Evolutionary conservation across 768 basidiomycete species (phyloP), one percentile per base, ranked within the genome.

Genomic region (Cyclocybe aegerita): DNA sequence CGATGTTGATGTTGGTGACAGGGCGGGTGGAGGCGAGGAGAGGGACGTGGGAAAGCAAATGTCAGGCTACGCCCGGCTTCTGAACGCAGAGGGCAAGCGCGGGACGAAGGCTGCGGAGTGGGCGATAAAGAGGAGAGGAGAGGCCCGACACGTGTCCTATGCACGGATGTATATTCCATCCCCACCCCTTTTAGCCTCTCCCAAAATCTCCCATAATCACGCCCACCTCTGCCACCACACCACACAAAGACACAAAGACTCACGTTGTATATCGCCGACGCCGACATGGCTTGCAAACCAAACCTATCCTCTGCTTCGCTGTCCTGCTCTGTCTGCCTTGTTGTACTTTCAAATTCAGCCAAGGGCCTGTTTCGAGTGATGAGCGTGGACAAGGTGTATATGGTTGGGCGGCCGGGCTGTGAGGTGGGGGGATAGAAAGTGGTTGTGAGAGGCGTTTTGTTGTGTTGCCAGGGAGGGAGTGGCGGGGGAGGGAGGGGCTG

Each of bases 221-320:
- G 23, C 23, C 23, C 23, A 23, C 23, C 23, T 23, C 23, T 23
- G 23, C 23, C 23, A 23, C 23, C 23, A 44, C 30, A 16, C 34
- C 17, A 7, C 16, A 38, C 12, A 10, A 29, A 14, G 30, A 34
- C 0, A 42, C 29, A 39, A 45, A 14, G 9, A 52, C 60, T 59
- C 52, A 61, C 60, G 42, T 61, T 61, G 44, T 61, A 61, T 55
- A 61, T 61, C 44, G 49, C 48, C 32, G 57, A 50, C 43, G 53
- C 5, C 23, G 23, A 56, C 55, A 61, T 57, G 35, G 12, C 23
- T 7, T n/a, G 29, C 23, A 46, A n/a, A 15, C 36, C 43, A 33
- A 30, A 7, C 39, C 48, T 40, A 15, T 40, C 37, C 38, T 43
- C 39, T 15, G 35, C 44, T 44, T 34, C 16, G 15, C 39, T 47